phyloP scores from a whole-genome alignment of 257 asterid genomes.

The Coffea eugenioides region DNA sequence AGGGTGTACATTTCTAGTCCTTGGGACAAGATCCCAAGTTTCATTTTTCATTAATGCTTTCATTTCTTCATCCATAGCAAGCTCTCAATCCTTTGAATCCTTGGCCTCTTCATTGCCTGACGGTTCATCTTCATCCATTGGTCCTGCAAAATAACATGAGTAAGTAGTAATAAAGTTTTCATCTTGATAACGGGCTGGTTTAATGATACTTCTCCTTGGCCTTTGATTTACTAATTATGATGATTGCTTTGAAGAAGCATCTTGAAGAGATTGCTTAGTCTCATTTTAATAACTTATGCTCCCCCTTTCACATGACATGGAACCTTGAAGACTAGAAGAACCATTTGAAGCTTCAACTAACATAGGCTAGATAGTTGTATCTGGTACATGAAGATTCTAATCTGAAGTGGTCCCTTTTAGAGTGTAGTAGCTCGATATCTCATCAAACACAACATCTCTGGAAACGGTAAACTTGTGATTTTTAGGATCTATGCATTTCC shows the following conservation, averaged over 20 bases:
- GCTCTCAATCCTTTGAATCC: background rate
- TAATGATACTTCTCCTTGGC: background rate
- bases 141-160: background rate
- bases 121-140: background rate
- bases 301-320: no score
- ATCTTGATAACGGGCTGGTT: background rate
- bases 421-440: background rate
- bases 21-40: no score
- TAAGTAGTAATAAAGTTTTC: background rate
- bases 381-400: accelerated
- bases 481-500: conserved; percentile 21
- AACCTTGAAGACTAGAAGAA: no score
- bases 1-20: no score
- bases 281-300: no score
- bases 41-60: no score
- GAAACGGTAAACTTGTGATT: background rate
- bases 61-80: background rate
- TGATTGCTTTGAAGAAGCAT: no score
- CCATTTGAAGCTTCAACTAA: no score
- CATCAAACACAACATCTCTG: background rate
- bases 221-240: no score
- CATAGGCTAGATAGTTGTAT: background rate
- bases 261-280: no score
- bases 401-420: background rate
- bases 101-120: background rate